Evolutionary conservation across 2,329 filamentous ascomycete genomes (phyloP), one percentile per base, ranked within the genome.

Genomic region (Fusarium hainanense): DNA sequence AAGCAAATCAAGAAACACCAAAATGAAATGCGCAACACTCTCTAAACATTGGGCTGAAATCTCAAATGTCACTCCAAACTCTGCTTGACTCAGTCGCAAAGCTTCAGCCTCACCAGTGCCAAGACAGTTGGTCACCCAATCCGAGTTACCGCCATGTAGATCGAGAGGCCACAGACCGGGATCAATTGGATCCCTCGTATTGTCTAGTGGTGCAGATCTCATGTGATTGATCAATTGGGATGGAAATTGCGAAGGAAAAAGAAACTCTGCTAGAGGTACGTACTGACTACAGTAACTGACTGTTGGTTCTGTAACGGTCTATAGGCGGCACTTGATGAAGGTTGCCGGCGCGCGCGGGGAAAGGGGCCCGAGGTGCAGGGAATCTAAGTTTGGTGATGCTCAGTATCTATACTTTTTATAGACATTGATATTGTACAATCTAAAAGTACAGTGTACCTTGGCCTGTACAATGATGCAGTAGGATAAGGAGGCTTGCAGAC

Each of bases 101-200:
- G 59, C 63, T 28, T 63, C 61, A 64, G 62, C 54, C 62, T 65
- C 62, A 65, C 41, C 34, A 41, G 18, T 30, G 34, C 34, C 32
- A 48, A 58, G 43, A 48, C 32, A 55, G 21, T 60, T 66, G 47
- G 12, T 11, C 11, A 23, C 54, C 61, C 43, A 27, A 23, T 40
- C 23, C 30, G 20, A 9, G 12, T 21, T 14, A 41, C 23, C 20
- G n/a, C 23, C 7, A n/a, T 50, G 47, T 25, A 50, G 47, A 37
- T 52, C 49, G 27, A 28, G 34, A 42, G 49, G 34, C 34, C 49
- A 28, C 37, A 20, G 34, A 6, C 12, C n/a, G 23, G 18, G 16
- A 42, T 13, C 47, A 49, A 60, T 65, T 48, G 54, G 54, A 11
- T 21, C 6, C 32, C 18, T 42, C 40, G 11, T 32, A 11, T 25